Percentiles rank a stretch among this genome's conserved stretches.
Conservation (phyloP, 495 filamentous ascomycete species). For the Aspergillus coremiiformis region DNA sequence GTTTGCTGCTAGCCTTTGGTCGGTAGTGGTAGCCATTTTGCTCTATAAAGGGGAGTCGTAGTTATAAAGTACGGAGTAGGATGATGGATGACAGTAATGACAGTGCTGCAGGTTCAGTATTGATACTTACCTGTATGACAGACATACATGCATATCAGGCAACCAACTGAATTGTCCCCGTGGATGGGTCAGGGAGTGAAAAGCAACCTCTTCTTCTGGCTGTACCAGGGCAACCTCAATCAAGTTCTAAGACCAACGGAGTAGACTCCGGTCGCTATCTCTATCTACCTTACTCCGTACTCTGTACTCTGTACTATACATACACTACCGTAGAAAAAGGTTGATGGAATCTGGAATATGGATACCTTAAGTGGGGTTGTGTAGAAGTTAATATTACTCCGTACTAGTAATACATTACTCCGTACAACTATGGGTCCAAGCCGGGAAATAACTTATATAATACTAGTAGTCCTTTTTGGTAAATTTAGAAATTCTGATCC, state of each 20-base stretch:
- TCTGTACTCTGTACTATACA: too few species aligned
- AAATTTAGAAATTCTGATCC: background rate
- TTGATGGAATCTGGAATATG: too few species aligned
- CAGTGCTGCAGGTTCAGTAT: background rate
- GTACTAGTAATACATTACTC: too few species aligned
- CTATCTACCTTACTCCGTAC: too few species aligned
- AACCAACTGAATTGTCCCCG: background rate
- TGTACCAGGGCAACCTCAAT: too few species aligned
- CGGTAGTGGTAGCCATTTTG: background rate
- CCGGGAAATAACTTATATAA: background rate
- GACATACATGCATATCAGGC: slow-evolving; percentile 1
- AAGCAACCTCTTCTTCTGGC: too few species aligned
- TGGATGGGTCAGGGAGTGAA: background rate
- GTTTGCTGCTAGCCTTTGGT: too few species aligned
- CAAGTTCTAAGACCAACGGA: too few species aligned
- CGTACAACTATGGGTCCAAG: background rate
- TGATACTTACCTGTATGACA: background rate
- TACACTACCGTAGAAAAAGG: too few species aligned
- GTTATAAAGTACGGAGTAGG: background rate
- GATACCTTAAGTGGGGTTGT: background rate
- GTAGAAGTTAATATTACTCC: background rate
- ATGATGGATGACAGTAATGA: background rate
- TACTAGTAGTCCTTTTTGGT: too few species aligned
- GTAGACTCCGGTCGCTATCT: too few species aligned
- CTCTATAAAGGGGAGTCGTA: background rate